Conservation (phyloP, 225 moss, liverwort and hornwort genomes). For the Bryum argenteum region DNA sequence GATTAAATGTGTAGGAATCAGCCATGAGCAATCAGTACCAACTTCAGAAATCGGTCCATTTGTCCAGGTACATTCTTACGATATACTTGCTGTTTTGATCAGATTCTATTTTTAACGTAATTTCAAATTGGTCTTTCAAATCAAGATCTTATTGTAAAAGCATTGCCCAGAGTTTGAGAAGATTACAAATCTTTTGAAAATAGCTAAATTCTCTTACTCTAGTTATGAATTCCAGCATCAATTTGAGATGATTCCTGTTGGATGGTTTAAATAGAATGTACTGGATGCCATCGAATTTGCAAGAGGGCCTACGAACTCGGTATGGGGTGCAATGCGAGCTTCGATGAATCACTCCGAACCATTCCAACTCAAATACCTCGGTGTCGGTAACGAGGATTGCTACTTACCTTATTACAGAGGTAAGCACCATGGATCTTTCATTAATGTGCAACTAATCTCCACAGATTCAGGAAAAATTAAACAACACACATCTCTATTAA, state of each 20-base stretch:
- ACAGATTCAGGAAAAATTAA: no score
- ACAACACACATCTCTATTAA: no score
- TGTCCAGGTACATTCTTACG: conserved; percentile 33
- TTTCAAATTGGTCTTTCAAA: no score
- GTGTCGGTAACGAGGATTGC: conserved; percentile 93
- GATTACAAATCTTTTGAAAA: no score
- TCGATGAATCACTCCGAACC: conserved; percentile 88
- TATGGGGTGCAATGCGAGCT: conserved; percentile 86
- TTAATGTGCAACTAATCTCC: not conserved
- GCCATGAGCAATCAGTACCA: conserved; percentile 51
- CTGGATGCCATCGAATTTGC: conserved; percentile 94
- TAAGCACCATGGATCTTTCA: not conserved
- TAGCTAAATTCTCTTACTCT: no score
- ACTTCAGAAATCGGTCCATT: conserved; percentile 44
- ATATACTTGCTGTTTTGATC: not conserved
- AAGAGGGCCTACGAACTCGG: conserved; percentile 59
- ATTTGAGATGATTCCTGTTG: not conserved
- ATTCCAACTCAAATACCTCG: conserved; percentile 64
- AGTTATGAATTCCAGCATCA: no score
- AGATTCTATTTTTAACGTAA: no score
- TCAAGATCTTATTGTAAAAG: no score
- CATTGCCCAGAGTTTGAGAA: no score
- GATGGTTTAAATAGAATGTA: conserved; percentile 44
- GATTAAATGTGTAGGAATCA: conserved; percentile 42
- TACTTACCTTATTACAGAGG: conserved; percentile 80